Evolutionary conservation across 2,329 filamentous ascomycete species (phyloP).

Genomic region (Pyrenochaeta sp.): DNA sequence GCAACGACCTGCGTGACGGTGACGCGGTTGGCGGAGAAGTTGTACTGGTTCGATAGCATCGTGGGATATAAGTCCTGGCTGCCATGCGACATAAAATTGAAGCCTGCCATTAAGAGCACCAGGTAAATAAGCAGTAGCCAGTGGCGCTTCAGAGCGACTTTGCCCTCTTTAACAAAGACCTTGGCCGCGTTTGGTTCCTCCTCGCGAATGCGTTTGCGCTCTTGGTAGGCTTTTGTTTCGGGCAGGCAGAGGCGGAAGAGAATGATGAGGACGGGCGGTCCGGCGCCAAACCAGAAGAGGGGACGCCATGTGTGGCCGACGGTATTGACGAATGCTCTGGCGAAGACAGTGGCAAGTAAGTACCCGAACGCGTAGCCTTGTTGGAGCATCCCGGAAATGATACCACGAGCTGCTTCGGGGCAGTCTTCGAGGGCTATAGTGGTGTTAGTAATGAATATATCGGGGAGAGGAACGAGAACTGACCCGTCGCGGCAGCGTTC

Average conservation of each 20-base stretch:
- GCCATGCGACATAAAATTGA: conserved; percentile 91
- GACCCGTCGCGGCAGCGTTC: conserved; percentile 65
- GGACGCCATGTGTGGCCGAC: conserved; percentile 84
- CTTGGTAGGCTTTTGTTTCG: conserved; percentile 77
- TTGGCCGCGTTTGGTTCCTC: conserved; percentile 66
- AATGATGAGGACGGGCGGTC: conserved; percentile 82
- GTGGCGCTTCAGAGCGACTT: conserved; percentile 78
- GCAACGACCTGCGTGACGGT: conserved; percentile 61
- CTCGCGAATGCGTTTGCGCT: conserved; percentile 70
- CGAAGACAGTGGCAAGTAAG: conserved; percentile 66
- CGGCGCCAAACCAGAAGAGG: conserved; percentile 87
- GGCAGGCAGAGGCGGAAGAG: conserved; percentile 78
- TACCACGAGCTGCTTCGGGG: conserved; percentile 64
- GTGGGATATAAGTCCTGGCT: conserved; percentile 72
- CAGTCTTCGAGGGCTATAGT: conserved; percentile 66
- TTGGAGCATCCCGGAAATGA: conserved; percentile 69
- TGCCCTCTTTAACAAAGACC: conserved; percentile 78
- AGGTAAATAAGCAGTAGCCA: conserved; percentile 84
- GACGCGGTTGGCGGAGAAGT: conserved; percentile 59
- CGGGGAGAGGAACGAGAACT: not conserved
- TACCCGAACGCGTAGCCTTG: conserved; percentile 72
- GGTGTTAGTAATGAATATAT: conserved; percentile 5
- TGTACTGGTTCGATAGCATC: conserved; percentile 66
- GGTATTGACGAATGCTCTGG: conserved; percentile 73
- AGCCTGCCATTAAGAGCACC: conserved; percentile 86